Evolutionary conservation across 495 filamentous ascomycete species (phyloP).

Genomic region (Opeltia flavorubescens): DNA sequence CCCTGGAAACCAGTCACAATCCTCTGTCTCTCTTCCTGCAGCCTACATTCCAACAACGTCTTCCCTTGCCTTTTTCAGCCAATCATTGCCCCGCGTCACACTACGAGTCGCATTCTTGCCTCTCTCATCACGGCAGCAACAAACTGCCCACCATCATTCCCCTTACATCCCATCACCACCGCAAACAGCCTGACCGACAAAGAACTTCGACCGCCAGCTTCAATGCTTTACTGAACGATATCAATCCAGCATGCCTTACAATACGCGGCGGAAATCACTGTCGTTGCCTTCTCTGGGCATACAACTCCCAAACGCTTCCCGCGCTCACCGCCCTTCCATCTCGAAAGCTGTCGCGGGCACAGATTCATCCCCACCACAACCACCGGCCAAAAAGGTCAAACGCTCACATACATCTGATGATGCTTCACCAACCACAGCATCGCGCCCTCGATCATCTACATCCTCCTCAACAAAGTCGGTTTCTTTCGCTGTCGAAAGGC

Average conservation of each 20-base stretch:
- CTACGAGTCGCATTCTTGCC: slow-evolving; percentile 15
- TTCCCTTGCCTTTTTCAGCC: slow-evolving; percentile 12
- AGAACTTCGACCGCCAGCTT: neutral
- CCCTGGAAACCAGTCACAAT: neutral
- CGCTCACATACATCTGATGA: slow-evolving; percentile 52
- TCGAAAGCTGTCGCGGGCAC: slow-evolving; percentile 38
- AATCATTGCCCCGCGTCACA: slow-evolving; percentile 8
- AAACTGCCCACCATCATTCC: slow-evolving; percentile 2
- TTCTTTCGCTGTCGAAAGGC: slow-evolving; percentile 31
- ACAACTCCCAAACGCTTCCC: slow-evolving; percentile 66
- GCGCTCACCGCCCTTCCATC: slow-evolving; percentile 48
- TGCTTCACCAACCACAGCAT: slow-evolving; percentile 38
- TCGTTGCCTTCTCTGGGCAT: slow-evolving; percentile 90
- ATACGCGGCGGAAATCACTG: slow-evolving; percentile 92
- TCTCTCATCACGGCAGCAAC: slow-evolving; percentile 7
- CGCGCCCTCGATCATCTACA: slow-evolving; percentile 23
- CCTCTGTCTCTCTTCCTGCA: neutral
- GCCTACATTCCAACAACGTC: slow-evolving; percentile 9
- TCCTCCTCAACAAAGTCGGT: slow-evolving; percentile 22
- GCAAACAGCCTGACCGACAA: slow-evolving; percentile 3
- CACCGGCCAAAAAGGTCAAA: slow-evolving; percentile 73
- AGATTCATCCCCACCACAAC: slow-evolving; percentile 39
- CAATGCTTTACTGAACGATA: neutral
- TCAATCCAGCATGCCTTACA: slow-evolving; percentile 70
- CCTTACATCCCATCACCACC: slow-evolving; percentile 4